These are phyloP conservation scores for Knoxia roxburghii DNA, from an alignment of 257 asterid species.

Conservation along the genomic window DNA sequence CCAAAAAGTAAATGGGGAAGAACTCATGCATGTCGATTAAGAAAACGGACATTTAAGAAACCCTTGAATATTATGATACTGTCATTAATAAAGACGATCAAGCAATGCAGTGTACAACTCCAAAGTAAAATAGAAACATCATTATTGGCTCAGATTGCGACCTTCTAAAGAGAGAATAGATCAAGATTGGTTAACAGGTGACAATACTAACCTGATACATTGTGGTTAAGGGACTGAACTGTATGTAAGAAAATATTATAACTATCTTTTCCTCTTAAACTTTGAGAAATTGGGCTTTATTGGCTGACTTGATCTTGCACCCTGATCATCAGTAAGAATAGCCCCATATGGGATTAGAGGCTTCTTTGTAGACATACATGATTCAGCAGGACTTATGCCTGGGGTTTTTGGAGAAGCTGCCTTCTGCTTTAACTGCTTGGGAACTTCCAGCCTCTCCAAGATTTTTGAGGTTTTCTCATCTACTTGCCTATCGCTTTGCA, in stretches of 20 bases:
- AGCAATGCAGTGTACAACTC: background rate
- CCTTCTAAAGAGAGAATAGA: conserved; percentile 1
- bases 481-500: conserved; percentile 44
- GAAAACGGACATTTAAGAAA: background rate
- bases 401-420: conserved; percentile 47
- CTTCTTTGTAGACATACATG: conserved; percentile 48
- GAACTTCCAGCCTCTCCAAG: conserved; percentile 84
- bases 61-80: background rate
- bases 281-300: conserved; percentile 77
- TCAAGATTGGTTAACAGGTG: background rate
- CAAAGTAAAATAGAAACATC: background rate
- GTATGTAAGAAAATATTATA: conserved; percentile 8
- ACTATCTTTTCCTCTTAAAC: conserved; percentile 55
- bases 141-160: background rate
- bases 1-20: background rate
- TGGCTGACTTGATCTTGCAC: conserved; percentile 48
- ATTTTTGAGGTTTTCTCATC: conserved; percentile 84
- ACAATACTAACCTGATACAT: conserved; percentile 25
- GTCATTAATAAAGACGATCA: background rate
- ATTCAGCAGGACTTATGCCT: conserved; percentile 33
- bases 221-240: conserved; percentile 8
- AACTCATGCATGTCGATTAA: background rate
- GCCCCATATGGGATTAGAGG: conserved; percentile 64
- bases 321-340: conserved; percentile 32
- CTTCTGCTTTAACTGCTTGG: conserved; percentile 69